phyloP scores from a whole-genome alignment of 805 yeast species.

The Allodekkera sacchari region DNA sequence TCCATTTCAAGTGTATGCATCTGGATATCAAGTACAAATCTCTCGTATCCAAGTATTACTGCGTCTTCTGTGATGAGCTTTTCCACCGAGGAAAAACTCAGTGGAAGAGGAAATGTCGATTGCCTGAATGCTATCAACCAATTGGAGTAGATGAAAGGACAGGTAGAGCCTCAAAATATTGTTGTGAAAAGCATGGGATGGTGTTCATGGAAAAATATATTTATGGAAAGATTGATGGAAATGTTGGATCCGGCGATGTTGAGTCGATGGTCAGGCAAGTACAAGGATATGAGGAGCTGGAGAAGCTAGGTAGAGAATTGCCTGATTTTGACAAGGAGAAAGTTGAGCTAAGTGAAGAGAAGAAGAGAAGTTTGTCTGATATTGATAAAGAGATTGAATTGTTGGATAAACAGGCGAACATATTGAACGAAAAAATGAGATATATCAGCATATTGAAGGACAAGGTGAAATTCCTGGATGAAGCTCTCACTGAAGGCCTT shows the following conservation, averaged over 20 bases:
- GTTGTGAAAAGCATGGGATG: slow-evolving; percentile 64
- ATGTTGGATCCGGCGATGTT: slow-evolving; percentile 5
- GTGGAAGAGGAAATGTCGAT: slow-evolving; percentile 74
- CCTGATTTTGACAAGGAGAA: slow-evolving; percentile 30
- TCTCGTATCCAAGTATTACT: slow-evolving; percentile 57
- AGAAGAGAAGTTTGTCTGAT: slow-evolving; percentile 10
- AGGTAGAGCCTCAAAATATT: slow-evolving; percentile 52
- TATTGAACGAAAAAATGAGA: slow-evolving; percentile 9
- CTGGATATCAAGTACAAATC: slow-evolving; percentile 41
- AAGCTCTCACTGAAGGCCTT: slow-evolving; percentile 16
- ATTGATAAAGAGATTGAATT: slow-evolving; percentile 14
- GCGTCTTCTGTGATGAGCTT: slow-evolving; percentile 57
- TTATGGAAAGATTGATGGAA: slow-evolving; percentile 9
- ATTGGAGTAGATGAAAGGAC: slow-evolving; percentile 24
- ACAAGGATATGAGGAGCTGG: slow-evolving; percentile 14
- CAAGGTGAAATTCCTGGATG: slow-evolving; percentile 30
- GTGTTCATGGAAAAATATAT: slow-evolving; percentile 29
- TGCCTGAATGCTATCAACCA: slow-evolving; percentile 48
- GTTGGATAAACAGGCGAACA: slow-evolving; percentile 10
- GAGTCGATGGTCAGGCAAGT: slow-evolving; percentile 13
- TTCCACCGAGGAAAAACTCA: slow-evolving; percentile 41
- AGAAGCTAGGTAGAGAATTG: slow-evolving; percentile 27
- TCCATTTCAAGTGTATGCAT: slow-evolving; percentile 71
- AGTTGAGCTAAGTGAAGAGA: slow-evolving; percentile 3
- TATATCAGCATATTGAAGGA: slow-evolving; percentile 29